Base-by-base conservation (phyloP, 192 early-diverging fungal species). In the Spizellomyces punctatus region DNA sequence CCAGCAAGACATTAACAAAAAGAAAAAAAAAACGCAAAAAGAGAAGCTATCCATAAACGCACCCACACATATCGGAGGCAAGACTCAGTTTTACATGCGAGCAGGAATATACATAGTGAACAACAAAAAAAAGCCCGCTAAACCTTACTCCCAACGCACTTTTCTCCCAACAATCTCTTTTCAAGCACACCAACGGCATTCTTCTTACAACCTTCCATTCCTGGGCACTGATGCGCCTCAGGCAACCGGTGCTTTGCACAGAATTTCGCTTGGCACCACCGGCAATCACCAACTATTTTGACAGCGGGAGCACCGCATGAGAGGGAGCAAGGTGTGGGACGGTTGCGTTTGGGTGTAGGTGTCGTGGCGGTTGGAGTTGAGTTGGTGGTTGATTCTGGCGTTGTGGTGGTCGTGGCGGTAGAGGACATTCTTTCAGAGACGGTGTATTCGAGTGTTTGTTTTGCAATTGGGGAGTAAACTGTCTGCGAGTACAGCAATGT, bases 271-370 rank as follows among this genome's bases (percentile, higher is more conserved):
- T 52, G 50, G 66, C 63, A 84, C 74, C 80, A 84, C 17, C 89
- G 78, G 70, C 91, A 92, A 74, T 90, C 82, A 49, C 91, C 91
- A 63, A 91, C 78, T 45, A 91, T 92, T 58, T 90, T 91, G 19
- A 89, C 87, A 17, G 63, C 63, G 10, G 27, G 21, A 22, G 63
- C 45, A 46, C 63, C 21, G 5, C 63, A 22, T 2, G 59, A 19
- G 59, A 27, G 19, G 14, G 21, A 61, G 59, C 59, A 61, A 14
- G 59, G 36, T 10, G 59, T 41, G 12, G 50, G 50, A 19, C 50
- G 50, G 50, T 54, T 54, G 12, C 50, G 50, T 54, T 54, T 54
- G 12, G 50, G 50, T 12, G 50, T 54, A 2, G 50, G 50, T 12
- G 50, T 54, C 4, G 12, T 12, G 50, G 50, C 14, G 1, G 59